These are phyloP conservation scores for Nectriaceae sp. DNA, from an alignment of 2,329 filamentous ascomycete genomes.

Conservation along the genomic window DNA sequence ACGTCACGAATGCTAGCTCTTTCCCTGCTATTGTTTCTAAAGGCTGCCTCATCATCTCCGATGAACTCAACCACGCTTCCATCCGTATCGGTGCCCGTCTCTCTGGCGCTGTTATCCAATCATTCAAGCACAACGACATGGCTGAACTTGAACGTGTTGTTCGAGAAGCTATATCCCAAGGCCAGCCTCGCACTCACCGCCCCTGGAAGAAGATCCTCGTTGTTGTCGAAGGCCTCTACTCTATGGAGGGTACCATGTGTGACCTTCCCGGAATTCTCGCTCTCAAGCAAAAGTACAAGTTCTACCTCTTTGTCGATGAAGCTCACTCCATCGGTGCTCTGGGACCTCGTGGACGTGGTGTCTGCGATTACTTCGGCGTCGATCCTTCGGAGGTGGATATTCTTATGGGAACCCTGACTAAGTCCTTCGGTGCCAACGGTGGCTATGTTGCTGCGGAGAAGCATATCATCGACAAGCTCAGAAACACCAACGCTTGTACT, in stretches of 20 bases:
- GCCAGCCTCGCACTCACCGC: constrained; percentile 95
- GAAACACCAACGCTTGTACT: constrained; percentile 81
- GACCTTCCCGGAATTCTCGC: constrained; percentile 88
- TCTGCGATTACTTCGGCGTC: constrained; percentile 96
- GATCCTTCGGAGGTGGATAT: constrained; percentile 88
- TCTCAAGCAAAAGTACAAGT: constrained; percentile 96
- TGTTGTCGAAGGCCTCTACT: constrained; percentile 95
- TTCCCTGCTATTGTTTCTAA: constrained; percentile 93
- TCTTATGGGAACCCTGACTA: constrained; percentile 97
- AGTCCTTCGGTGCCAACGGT: constrained; percentile 97
- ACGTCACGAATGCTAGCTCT: constrained; percentile 89
- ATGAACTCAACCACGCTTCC: constrained; percentile 96
- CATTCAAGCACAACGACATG: constrained; percentile 99
- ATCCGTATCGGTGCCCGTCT: constrained; percentile 94
- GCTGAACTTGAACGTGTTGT: constrained; percentile 80
- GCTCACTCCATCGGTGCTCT: constrained; percentile 94
- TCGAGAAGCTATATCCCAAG: constrained; percentile 91
- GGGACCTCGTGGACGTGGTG: constrained; percentile 83
- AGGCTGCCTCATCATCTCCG: constrained; percentile 91
- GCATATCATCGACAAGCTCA: constrained; percentile 88
- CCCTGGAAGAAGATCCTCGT: constrained; percentile 99
- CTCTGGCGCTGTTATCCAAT: constrained; percentile 90
- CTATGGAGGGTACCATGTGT: constrained; percentile 99
- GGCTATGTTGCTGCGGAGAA: constrained; percentile 93
- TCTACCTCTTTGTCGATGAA: constrained; percentile 92